These are phyloP conservation scores for Leccinum uliginosum DNA, from an alignment of 768 basidiomycete genomes.

Conservation along the genomic window DNA sequence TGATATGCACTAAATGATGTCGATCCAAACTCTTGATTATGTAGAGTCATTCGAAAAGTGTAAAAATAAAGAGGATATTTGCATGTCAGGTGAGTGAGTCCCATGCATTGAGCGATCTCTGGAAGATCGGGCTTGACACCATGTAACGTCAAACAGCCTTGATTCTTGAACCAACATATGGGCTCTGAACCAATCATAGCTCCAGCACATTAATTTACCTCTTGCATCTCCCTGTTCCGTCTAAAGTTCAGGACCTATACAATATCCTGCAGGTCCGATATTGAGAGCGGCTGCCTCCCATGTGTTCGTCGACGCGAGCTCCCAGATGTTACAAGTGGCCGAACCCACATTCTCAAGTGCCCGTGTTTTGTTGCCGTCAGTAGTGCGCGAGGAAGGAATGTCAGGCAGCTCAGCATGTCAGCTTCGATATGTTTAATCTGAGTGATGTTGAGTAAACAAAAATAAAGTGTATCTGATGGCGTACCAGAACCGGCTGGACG, in stretches of 20 bases:
- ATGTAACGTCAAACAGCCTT: not conserved
- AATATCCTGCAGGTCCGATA: slow-evolving; percentile 29
- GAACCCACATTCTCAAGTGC: slow-evolving; percentile 79
- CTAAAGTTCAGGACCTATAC: slow-evolving; percentile 6
- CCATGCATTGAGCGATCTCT: not conserved
- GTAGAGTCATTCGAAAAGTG: not conserved
- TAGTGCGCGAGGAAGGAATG: slow-evolving; percentile 74
- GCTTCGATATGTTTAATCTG: slow-evolving; percentile 80
- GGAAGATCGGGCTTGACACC: not conserved
- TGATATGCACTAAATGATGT: not conserved
- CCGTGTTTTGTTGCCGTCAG: slow-evolving; percentile 77
- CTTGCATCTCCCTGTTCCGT: not conserved
- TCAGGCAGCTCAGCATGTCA: slow-evolving; percentile 70
- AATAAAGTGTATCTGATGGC: slow-evolving; percentile 19
- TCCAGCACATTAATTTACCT: slow-evolving; percentile 15
- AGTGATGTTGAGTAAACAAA: not conserved
- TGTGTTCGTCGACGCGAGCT: slow-evolving; percentile 26
- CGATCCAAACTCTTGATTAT: not conserved
- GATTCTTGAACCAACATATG: not conserved
- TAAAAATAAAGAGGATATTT: not conserved
- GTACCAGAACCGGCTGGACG: slow-evolving; percentile 84
- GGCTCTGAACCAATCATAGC: not conserved
- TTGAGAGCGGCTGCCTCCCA: slow-evolving; percentile 27
- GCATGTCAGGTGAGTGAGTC: no score
- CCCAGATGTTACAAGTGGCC: slow-evolving; percentile 51